Evolutionary conservation across 2,329 filamentous ascomycete species (phyloP).

Genomic region (Aspergillus bombycis): DNA sequence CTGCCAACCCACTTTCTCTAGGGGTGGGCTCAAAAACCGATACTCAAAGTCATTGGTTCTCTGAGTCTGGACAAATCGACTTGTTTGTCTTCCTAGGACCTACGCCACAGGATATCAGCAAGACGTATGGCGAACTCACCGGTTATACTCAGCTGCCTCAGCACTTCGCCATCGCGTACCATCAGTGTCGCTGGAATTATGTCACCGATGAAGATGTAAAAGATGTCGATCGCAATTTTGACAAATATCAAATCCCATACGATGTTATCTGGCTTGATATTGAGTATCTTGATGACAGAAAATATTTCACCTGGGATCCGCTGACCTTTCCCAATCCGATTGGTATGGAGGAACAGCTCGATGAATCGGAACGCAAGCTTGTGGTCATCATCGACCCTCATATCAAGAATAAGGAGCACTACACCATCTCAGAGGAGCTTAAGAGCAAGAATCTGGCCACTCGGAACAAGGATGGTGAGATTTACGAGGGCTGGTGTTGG

Average conservation of each 20-base stretch:
- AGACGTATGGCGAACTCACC: conserved; percentile 84
- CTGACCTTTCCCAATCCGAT: conserved; percentile 85
- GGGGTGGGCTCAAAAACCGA: conserved; percentile 69
- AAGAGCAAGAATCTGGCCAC: conserved; percentile 82
- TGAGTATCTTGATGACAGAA: conserved; percentile 94
- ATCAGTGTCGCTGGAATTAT: conserved; percentile 99
- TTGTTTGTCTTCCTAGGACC: conserved; percentile 94
- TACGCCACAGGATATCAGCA: conserved; percentile 77
- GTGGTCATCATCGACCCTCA: conserved; percentile 96
- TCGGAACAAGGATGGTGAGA: conserved; percentile 83
- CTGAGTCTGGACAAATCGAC: conserved; percentile 85
- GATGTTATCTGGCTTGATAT: conserved; percentile 99
- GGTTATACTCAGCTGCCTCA: conserved; percentile 90
- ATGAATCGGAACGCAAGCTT: conserved; percentile 82
- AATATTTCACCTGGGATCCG: conserved; percentile 97
- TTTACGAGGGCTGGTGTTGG: conserved; percentile 99
- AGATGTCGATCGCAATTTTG: conserved; percentile 94
- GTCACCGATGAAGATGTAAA: conserved; percentile 95
- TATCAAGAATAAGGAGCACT: conserved; percentile 88
- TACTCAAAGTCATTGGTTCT: conserved; percentile 96
- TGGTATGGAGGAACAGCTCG: conserved; percentile 85
- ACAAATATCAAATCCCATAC: conserved; percentile 93
- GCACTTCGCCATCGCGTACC: conserved; percentile 88
- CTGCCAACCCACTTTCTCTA: conserved; percentile 75
- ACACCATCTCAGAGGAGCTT: conserved; percentile 76